Evolutionary conservation across 2,329 filamentous ascomycete genomes (phyloP).

Genomic region (Trichoderma simmonsii): DNA sequence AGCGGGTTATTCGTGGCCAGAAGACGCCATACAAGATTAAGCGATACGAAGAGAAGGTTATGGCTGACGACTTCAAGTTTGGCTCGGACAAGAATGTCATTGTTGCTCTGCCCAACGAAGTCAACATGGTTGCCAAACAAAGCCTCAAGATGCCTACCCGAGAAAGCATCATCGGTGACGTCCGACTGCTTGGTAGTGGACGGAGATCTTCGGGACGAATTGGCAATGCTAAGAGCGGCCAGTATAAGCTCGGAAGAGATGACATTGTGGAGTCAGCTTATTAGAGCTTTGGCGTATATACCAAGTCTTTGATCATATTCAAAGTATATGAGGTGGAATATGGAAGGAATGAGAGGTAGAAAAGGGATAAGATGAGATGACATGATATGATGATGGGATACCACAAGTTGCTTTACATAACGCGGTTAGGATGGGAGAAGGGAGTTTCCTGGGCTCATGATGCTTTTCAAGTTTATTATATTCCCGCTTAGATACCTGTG

Average conservation of each 20-base stretch:
- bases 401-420: slow-evolving; percentile 8
- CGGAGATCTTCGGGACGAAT: slow-evolving; percentile 52
- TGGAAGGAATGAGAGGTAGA: neutral
- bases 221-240: slow-evolving; percentile 51
- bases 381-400: slow-evolving; percentile 9
- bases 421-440: neutral
- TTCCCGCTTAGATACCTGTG: slow-evolving; percentile 11
- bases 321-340: neutral
- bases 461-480: neutral
- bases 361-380: neutral
- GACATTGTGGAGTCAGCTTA: slow-evolving; percentile 77
- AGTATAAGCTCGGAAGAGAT: slow-evolving; percentile 73
- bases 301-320: neutral
- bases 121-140: slow-evolving; percentile 92
- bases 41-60: slow-evolving; percentile 90
- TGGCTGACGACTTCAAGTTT: slow-evolving; percentile 97
- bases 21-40: slow-evolving; percentile 96
- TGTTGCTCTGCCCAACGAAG: slow-evolving; percentile 92
- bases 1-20: slow-evolving; percentile 76
- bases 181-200: slow-evolving; percentile 46
- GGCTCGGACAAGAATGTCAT: slow-evolving; percentile 98
- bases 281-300: slow-evolving; percentile 30
- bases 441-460: slow-evolving; percentile 16
- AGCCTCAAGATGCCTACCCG: slow-evolving; percentile 83
- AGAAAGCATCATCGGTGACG: slow-evolving; percentile 78